Conservation (phyloP, 345 rosid species). For the Crucihimalaya himalaica region DNA sequence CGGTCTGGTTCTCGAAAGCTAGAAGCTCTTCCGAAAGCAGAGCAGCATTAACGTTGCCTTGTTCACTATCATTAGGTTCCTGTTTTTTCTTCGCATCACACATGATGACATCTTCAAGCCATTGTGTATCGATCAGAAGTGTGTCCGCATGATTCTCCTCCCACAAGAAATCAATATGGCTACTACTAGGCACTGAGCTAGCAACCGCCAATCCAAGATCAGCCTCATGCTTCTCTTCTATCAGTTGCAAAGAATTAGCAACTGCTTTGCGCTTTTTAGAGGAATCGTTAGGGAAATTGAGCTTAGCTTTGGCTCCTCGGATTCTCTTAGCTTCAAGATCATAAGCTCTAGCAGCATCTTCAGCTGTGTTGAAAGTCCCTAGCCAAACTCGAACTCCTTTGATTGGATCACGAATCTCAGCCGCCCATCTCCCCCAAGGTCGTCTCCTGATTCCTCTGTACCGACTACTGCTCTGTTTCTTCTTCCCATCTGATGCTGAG, state of each 20-base stretch:
- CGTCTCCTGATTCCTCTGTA: conserved; percentile 89
- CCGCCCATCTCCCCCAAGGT: conserved; percentile 98
- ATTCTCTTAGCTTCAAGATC: conserved; percentile 86
- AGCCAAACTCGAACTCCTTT: conserved; percentile 94
- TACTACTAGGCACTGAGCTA: conserved; percentile 6
- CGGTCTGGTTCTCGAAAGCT: conserved; percentile 39
- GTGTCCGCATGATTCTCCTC: conserved; percentile 25
- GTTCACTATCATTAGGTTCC: not conserved
- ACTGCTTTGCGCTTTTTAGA: conserved; percentile 20
- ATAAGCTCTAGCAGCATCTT: conserved; percentile 87
- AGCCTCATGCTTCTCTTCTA: not conserved
- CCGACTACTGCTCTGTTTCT: conserved; percentile 41
- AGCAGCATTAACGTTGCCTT: conserved; percentile 5
- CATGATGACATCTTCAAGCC: conserved; percentile 31
- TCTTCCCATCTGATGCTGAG: conserved; percentile 24
- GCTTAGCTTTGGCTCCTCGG: conserved; percentile 91
- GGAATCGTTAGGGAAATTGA: conserved; percentile 54
- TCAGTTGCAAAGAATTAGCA: not conserved
- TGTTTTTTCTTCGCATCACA: conserved; percentile 16
- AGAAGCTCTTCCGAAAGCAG: conserved; percentile 37
- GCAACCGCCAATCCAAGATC: not conserved
- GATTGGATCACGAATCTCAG: conserved; percentile 82
- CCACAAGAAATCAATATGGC: conserved; percentile 29
- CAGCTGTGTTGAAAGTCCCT: conserved; percentile 78
- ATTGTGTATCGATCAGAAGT: conserved; percentile 23